Base-by-base conservation (phyloP, 2,329 filamentous ascomycete genomes). In the Cladophialophora immunda region DNA sequence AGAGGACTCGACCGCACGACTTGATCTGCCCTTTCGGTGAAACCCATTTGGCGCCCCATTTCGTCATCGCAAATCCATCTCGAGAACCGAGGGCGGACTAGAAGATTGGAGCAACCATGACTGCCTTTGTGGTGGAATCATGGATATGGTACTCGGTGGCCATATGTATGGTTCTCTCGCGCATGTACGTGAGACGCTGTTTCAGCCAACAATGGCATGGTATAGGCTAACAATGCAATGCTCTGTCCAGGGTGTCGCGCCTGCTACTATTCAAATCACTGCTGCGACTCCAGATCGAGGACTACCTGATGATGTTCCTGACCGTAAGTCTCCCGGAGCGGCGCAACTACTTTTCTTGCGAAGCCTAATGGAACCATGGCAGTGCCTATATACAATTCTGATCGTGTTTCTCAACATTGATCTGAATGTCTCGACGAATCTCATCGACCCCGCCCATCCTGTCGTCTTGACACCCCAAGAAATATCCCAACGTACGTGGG, bases 231-330 rank as follows among this genome's bases (percentile, higher is more conserved):
- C 30, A 47, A 27, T 19, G 32, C n/a, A 34, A 34, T 15, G 7
- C 27, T 27, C 32, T 34, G 32, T 62, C 13, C 19, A 71, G 67
- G 30, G 36, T 58, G 15, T 60, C 69, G 29, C 66, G 69, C 17
- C 41, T 71, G 7, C 30, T 70, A 56, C 70, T 70, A 45, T 71
- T 72, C 65, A 70, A 69, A 32, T 70, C 69, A 8, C 22, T 72
- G 15, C 63, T 66, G 9, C 69, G 66, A 58, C 81, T 87, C n/a
- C 83, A 85, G 71, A 72, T 82, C 29, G 87, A 89, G 70, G 87
- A 89, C 72, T 87, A 82, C 72, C 76, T 86, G 27, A 88, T 88
- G 85, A 50, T 84, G 8, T 78, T 86, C 62, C 81, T 83, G 7
- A 76, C 84, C 22, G 78, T 81, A 68, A 13, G 68, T 78, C 32